Evolutionary conservation across 179 eudicot species (phyloP), one percentile per base, ranked within the genome.

Genomic region (Vitellaria paradoxa): DNA sequence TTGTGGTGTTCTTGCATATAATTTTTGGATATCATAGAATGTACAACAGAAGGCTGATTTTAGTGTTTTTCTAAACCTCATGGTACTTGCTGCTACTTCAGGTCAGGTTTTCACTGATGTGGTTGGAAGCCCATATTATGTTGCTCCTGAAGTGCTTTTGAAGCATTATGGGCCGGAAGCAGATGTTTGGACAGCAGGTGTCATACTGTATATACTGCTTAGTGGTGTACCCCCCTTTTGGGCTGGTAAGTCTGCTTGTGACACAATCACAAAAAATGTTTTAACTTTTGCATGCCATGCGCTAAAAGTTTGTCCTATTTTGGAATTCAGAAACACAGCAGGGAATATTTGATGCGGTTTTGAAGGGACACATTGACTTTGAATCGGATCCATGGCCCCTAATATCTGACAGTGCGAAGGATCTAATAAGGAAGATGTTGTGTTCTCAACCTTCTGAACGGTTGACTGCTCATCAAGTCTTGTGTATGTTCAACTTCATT

Each of bases 131-230:
- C 97, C 97, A 49, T 93, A 93, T 80, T 93, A 91, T 82, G 96
- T 93, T 24, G 96, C 97, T 63, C 97, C 97, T 26, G 96, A 93
- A 86, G 97, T 93, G 67, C 97, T 91, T 80, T 76, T 84, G 84
- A 93, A 91, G 88, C 89, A 87, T 73, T 93, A 93, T 80, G 96
- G 96, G 18, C 93, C 91, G 7, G 94, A 89, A 82, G 96, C 97
- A 79, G 97, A 93, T 85, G 97, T 93, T 40, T 93, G 97, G 97
- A 91, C 96, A 72, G 97, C 97, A 74, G 97, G 97, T 72, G 97
- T 93, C 80, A 93, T 93, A 62, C 83, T 93, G 49, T 93, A 93
- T 78, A 91, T 93, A 82, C 80, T 93, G 77, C 89, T 93, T 65
- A 93, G 97, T 78, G 97, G 96, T 64, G 96, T 91, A 30, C 97